phyloP scores from a whole-genome alignment of 192 early-diverging fungal genomes.

The Thoreauomyces humboldtii region DNA sequence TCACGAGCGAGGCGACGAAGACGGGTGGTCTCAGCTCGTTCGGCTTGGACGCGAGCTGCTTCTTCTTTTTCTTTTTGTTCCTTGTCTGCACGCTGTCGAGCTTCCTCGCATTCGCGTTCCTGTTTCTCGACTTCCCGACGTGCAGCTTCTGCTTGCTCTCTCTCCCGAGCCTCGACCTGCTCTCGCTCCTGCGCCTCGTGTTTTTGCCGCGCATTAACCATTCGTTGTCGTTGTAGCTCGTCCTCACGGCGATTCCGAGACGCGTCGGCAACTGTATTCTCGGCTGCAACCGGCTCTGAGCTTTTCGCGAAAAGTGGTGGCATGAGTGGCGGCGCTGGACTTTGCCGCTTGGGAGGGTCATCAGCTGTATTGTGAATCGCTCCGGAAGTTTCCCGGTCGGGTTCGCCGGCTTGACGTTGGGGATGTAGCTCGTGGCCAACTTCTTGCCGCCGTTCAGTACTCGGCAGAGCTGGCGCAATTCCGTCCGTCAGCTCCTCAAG shows the following conservation, averaged over 20 bases:
- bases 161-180: not conserved
- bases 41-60: no score
- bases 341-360: not conserved
- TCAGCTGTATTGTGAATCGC: no score
- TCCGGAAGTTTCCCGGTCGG: no score
- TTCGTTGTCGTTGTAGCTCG: not conserved
- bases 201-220: not conserved
- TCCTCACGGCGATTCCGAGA: not conserved
- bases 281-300: no score
- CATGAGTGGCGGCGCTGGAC: not conserved
- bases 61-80: not conserved
- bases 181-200: not conserved
- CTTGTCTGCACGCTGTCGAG: no score
- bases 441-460: no score
- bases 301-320: not conserved
- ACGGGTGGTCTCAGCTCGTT: no score
- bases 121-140: not conserved
- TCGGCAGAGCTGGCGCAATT: no score
- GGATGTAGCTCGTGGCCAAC: no score
- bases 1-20: constrained; percentile 10
- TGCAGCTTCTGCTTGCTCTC: not conserved
- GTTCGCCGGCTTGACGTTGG: no score
- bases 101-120: constrained; percentile 12
- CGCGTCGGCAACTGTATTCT: no score
- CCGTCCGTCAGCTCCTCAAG: no score